phyloP scores from a whole-genome alignment of 345 rosid species.

The Mangifera indica region DNA sequence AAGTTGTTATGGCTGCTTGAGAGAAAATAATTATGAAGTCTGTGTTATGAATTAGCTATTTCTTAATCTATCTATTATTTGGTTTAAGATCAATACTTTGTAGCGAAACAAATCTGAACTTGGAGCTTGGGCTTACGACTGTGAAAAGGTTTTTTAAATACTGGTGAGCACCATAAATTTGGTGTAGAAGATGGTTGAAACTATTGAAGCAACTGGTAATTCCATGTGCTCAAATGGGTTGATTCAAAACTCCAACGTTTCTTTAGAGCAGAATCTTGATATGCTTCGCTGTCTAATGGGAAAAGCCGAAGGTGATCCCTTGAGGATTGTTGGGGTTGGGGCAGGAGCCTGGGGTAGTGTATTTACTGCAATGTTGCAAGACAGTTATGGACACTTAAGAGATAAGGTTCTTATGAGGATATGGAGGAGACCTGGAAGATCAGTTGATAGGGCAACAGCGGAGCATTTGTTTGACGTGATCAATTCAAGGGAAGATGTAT shows the following conservation, averaged over 20 bases:
- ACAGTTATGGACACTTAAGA: slow-evolving; percentile 74
- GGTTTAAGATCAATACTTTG: slow-evolving; percentile 11
- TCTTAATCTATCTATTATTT: slow-evolving; percentile 7
- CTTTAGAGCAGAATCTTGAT: slow-evolving; percentile 71
- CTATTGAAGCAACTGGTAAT: slow-evolving; percentile 31
- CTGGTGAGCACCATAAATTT: neutral
- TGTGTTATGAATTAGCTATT: neutral
- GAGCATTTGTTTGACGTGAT: slow-evolving; percentile 97
- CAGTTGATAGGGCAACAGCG: slow-evolving; percentile 72
- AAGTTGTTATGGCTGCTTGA: neutral
- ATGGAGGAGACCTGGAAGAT: slow-evolving; percentile 88
- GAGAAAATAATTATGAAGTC: neutral
- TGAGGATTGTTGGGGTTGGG: slow-evolving; percentile 87
- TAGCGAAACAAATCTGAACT: neutral
- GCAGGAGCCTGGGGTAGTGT: slow-evolving; percentile 99
- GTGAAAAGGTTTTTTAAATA: slow-evolving; percentile 8
- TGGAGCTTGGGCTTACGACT: slow-evolving; percentile 13
- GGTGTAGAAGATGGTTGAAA: slow-evolving; percentile 45
- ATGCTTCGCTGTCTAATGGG: slow-evolving; percentile 69
- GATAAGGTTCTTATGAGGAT: slow-evolving; percentile 86
- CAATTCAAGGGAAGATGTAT: slow-evolving; percentile 85
- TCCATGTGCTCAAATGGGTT: slow-evolving; percentile 43
- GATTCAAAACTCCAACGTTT: slow-evolving; percentile 46
- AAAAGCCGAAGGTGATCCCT: slow-evolving; percentile 76
- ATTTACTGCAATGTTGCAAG: slow-evolving; percentile 85